Base-by-base conservation (phyloP, 768 basidiomycete species). In the Trametes punicea region DNA sequence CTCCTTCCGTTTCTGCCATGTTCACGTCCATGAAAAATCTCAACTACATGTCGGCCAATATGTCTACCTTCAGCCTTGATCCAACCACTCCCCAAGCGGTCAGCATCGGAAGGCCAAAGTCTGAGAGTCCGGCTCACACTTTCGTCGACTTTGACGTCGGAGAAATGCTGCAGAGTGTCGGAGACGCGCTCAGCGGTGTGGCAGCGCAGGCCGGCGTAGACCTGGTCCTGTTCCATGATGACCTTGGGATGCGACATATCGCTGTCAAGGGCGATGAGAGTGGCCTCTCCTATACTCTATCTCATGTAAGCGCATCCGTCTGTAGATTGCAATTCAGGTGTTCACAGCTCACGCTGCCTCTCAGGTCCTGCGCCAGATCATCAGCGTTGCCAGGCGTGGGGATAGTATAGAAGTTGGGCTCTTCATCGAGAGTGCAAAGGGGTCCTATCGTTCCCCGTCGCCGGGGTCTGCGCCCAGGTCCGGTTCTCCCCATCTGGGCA, bases 11-110 rank as follows among this genome's bases (percentile, higher is more conserved):
- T 71, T 89, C 90, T 16, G 90, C 92, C 34, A 78, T 98, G 69
- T 82, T 97, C 69, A 91, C 90, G 16, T 81, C 87, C 34, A 92
- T 97, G 90, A 93, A 93, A 73, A 90, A 88, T 62, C 81, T 98
- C 61, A 96, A 96, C 69, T 96, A 90, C 66, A 82, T 97, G 61
- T 91, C 91, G 4, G 90, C 90, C n/a, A 88, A 92, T 68, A 83
- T 91, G 82, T 67, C 77, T 5, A 70, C 79, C 10, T 77, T 86
- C 64, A 73, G 62, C 62, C 26, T 61, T 1, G 61, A 67, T 27
- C 51, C 53, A 39, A 57, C 59, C 3, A 53, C 55, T 16, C 46
- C 47, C 26, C 21, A 57, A 20, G 38, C 57, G 34, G n/a, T 46
- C 34, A 48, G 39, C n/a, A 42, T 42, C 21, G 44, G 29, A 6